Percentiles rank a stretch among this genome's conserved stretches.
Evolutionary conservation across 139 green algal species (phyloP).

Genomic region (Auxenochlorella pyrenoidosa): DNA sequence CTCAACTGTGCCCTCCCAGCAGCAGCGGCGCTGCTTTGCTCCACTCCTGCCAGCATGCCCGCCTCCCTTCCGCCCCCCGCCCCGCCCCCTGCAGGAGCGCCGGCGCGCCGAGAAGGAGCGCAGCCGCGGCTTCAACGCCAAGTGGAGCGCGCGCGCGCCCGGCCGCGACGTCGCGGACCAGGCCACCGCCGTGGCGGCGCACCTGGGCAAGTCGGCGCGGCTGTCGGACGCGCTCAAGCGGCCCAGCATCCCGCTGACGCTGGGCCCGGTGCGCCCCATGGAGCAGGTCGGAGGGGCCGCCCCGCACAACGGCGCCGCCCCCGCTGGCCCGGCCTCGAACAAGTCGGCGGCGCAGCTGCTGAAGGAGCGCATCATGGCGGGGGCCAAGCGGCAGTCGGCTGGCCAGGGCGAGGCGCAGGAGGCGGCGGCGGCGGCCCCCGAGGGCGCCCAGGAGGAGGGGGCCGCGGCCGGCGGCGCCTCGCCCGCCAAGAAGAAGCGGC

Average conservation of each 20-base stretch:
- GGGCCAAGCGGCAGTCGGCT: constrained; percentile 8
- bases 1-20: not conserved
- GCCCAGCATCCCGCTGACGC: constrained; percentile 21
- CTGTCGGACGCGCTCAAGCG: constrained; percentile 34
- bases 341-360: constrained; percentile 75
- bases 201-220: constrained; percentile 26
- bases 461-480: not conserved
- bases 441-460: not conserved
- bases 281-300: not conserved
- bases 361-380: constrained; percentile 54
- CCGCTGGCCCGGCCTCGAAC: constrained; percentile 55
- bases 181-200: constrained; percentile 19
- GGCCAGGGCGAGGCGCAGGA: constrained; percentile 3
- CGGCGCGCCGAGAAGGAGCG: constrained; percentile 28
- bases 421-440: not conserved
- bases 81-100: constrained; percentile 14
- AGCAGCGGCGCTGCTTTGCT: not conserved
- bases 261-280: constrained; percentile 22
- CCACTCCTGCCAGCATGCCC: not conserved
- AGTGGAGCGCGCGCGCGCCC: constrained; percentile 41
- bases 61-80: not conserved
- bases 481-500: constrained; percentile 10
- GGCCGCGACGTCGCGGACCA: constrained; percentile 8
- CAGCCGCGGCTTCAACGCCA: constrained; percentile 15
- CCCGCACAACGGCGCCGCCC: not conserved